phyloP scores from a whole-genome alignment of 1,284 basidiomycete species.

The Amanita bisporigera region DNA sequence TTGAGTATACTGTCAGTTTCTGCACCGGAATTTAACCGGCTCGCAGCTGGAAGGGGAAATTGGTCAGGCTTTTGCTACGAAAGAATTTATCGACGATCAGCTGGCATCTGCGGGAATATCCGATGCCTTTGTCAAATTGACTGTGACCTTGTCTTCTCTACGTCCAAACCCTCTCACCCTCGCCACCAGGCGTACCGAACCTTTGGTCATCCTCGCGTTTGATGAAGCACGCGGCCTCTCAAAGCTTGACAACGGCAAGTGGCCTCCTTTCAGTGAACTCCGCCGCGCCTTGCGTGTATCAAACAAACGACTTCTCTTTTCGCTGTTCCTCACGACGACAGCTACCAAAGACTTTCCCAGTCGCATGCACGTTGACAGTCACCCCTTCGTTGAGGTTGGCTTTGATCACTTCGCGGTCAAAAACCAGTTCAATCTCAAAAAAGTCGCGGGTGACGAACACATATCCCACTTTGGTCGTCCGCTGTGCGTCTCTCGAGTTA shows the following conservation, averaged over 20 bases:
- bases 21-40: background rate
- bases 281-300: constrained; percentile 10
- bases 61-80: background rate
- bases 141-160: background rate
- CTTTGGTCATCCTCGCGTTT: constrained; percentile 15
- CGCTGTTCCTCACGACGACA: constrained; percentile 30
- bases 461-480: constrained; percentile 32
- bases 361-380: constrained; percentile 7
- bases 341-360: constrained; percentile 1
- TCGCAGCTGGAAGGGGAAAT: background rate
- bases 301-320: constrained; percentile 14
- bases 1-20: constrained; percentile 2
- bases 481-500: constrained; percentile 26
- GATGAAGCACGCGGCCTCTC: constrained; percentile 24
- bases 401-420: constrained; percentile 22
- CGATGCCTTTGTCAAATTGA: constrained; percentile 1
- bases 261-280: constrained; percentile 17
- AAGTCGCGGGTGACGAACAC: constrained; percentile 13
- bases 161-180: too few species aligned
- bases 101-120: constrained; percentile 4
- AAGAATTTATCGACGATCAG: background rate
- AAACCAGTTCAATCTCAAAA: constrained; percentile 9
- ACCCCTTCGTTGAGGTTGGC: constrained; percentile 24
- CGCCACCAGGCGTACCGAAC: too few species aligned
- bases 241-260: too few species aligned